Evolutionary conservation across 1,284 basidiomycete genomes (phyloP).

Genomic region (Rhodotorula mucilaginosa): DNA sequence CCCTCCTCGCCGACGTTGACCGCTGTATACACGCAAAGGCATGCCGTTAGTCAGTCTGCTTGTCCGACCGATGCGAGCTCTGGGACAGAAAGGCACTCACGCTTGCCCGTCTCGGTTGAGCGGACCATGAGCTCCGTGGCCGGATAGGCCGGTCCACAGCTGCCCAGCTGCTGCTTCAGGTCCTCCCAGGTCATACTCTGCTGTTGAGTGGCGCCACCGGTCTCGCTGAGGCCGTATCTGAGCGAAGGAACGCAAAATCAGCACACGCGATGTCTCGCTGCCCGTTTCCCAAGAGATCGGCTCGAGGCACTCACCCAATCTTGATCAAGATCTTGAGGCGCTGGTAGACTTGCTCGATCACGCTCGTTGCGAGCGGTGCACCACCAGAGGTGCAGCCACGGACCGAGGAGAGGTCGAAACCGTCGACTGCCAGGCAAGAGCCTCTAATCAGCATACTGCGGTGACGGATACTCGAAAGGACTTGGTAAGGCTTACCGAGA

Average conservation of each 20-base stretch:
- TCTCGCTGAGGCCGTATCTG: constrained; percentile 45
- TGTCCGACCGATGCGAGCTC: not conserved
- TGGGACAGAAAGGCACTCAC: constrained; percentile 1
- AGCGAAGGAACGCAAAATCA: not conserved
- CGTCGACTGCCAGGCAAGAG: constrained; percentile 20
- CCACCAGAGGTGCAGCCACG: constrained; percentile 49
- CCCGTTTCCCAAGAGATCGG: too few species aligned
- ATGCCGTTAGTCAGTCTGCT: not conserved
- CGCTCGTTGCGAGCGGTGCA: constrained; percentile 48
- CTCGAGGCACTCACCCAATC: constrained; percentile 35
- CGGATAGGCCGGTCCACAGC: constrained; percentile 41
- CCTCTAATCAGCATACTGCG: not conserved
- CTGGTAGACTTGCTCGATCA: constrained; percentile 49
- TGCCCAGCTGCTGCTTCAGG: constrained; percentile 42
- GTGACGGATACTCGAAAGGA: constrained; percentile 4
- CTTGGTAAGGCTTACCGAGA: constrained; percentile 32
- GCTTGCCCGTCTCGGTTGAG: constrained; percentile 37
- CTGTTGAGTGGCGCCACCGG: constrained; percentile 37
- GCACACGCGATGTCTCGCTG: too few species aligned
- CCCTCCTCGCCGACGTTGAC: constrained; percentile 40
- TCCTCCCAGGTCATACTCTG: constrained; percentile 41
- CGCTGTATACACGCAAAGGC: constrained; percentile 7
- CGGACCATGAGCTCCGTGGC: constrained; percentile 43
- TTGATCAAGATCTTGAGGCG: constrained; percentile 48
- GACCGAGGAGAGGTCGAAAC: constrained; percentile 48